Conservation (phyloP, 148 eudicot species). For the Cornus suecica region DNA sequence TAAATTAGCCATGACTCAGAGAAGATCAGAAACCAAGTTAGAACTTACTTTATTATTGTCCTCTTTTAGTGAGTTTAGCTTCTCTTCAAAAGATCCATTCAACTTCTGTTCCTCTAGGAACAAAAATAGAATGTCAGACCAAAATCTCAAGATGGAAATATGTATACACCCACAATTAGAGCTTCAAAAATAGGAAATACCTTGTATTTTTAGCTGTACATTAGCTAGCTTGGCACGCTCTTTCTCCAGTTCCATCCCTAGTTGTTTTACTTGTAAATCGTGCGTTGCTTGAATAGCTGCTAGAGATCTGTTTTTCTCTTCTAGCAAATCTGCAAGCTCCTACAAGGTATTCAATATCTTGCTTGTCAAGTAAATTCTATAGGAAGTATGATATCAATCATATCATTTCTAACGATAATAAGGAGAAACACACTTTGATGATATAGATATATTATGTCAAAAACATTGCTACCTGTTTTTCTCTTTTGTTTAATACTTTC, state of each 20-base stretch:
- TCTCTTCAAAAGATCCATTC: conserved; percentile 51
- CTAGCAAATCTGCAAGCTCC: conserved; percentile 84
- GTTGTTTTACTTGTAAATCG: conserved; percentile 57
- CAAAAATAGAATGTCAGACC: conserved; percentile 19
- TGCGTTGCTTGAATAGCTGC: conserved; percentile 56
- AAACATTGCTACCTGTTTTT: too few relatives aligned
- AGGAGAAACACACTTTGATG: too few relatives aligned
- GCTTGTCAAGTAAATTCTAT: conserved; percentile 37
- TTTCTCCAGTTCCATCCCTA: conserved; percentile 53
- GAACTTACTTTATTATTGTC: conserved; percentile 67
- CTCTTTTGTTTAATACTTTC: not conserved
- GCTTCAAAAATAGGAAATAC: conserved; percentile 26
- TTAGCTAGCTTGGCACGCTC: conserved; percentile 51
- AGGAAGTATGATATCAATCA: too few relatives aligned
- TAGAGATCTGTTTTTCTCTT: conserved; percentile 69
- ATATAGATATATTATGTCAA: too few relatives aligned
- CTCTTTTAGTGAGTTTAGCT: conserved; percentile 51
- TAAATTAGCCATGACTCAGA: not conserved
- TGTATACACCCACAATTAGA: not conserved
- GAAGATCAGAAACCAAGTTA: not conserved
- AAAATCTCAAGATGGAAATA: conserved; percentile 2
- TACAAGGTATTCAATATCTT: conserved; percentile 51
- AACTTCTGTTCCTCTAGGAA: conserved; percentile 71
- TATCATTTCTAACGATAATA: too few relatives aligned
- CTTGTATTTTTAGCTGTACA: conserved; percentile 57